These are phyloP conservation scores for Marasmius tenuissimus DNA, from an alignment of 1,284 basidiomycete species.

Conservation along the genomic window DNA sequence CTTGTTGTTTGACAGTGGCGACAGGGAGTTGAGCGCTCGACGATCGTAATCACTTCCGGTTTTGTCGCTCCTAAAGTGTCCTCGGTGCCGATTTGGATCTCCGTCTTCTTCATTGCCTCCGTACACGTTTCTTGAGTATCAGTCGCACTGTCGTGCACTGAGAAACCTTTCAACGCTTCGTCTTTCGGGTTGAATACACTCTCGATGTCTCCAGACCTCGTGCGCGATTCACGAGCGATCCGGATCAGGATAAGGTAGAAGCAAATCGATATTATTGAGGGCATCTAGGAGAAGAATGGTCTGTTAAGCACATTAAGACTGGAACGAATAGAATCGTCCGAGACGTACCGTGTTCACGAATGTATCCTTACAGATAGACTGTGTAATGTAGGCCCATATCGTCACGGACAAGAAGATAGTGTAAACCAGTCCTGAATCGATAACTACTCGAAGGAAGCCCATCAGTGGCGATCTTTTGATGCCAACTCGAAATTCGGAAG, in stretches of 20 bases:
- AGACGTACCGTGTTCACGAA: neutral
- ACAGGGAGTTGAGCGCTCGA: no score
- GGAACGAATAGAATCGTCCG: neutral
- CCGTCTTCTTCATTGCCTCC: no score
- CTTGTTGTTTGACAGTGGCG: no score
- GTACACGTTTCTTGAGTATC: no score
- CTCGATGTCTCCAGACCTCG: neutral
- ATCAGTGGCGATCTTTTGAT: neutral
- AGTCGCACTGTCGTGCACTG: neutral
- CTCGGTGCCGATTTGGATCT: no score
- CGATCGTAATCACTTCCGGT: no score
- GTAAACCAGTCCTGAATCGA: neutral
- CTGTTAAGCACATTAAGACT: neutral
- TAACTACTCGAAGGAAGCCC: neutral
- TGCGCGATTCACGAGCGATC: neutral
- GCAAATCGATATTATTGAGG: neutral
- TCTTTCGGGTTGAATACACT: neutral
- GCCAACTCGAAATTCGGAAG: neutral
- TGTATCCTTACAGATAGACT: neutral
- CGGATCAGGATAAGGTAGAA: neutral
- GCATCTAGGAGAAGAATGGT: neutral
- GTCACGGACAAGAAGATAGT: neutral
- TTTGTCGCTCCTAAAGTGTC: no score
- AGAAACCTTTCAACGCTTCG: neutral
- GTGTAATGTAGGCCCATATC: neutral